Base-by-base conservation (phyloP, 441 rosid species). In the Populus hybrid region DNA sequence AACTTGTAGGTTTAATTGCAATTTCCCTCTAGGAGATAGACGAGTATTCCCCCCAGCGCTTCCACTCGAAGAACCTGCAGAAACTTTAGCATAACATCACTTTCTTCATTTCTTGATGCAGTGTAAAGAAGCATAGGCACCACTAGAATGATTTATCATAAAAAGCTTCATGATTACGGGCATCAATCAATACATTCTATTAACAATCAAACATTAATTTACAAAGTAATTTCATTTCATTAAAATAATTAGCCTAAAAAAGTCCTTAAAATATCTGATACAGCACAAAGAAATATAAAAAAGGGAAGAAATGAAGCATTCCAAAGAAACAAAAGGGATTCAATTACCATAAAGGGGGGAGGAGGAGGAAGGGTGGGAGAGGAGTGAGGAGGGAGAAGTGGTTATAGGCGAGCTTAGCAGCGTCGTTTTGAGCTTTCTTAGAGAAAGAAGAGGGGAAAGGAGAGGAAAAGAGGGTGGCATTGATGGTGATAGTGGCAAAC, bases 351-450 rank as follows among this genome's bases (percentile, higher is more conserved):
- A 40, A 50, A 50, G 19, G 1, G 21, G 3, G 64, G 80, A 38
- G 26, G 67, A 4, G 26, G 69, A 4, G 59, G 23, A 24, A 24
- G 24, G 24, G 24, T 24, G 4, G 35, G 12, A 50, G 24, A 24
- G 24, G 24, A 24, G 24, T 24, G 34, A 77, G 35, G 77, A 53
- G 18, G 57, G 83, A 32, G 76, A 85, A 75, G 70, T 83, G 83
- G 7, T 75, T 69, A 18, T 82, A 30, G 32, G 32, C 32, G 32
- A 30, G 4, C 4, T 30, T 30, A 30, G 32, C 32, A 3, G 32
- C 32, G 34, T 85, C 83, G 59, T 87, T 89, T 38, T 91, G 92
- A 6, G 90, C 88, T 6, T 85, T 80, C 73, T 88, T 91, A 42
- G 88, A 72, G 35, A 92, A 84, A 7, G 9, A 77, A 24, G 73